These are phyloP conservation scores for Cucurbita argyrosperma DNA, from an alignment of 306 rosid genomes.

Conservation along the genomic window DNA sequence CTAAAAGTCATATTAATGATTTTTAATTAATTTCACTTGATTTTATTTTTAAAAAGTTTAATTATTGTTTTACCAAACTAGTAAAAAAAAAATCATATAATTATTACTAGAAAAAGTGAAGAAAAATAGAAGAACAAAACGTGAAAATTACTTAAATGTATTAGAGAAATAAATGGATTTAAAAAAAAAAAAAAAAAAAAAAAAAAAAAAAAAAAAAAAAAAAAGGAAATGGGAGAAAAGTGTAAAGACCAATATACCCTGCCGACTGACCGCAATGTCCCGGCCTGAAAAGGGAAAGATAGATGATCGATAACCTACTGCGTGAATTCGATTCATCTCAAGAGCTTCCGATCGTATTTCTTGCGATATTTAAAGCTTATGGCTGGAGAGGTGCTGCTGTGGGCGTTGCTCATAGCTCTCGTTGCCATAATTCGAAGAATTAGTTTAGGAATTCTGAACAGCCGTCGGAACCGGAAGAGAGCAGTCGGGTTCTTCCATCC, in stretches of 20 bases:
- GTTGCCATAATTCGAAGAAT: constrained; percentile 15
- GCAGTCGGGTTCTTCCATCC: constrained; percentile 93
- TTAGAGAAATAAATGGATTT: too few relatives aligned
- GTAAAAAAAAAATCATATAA: too few relatives aligned
- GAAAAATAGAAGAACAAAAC: too few relatives aligned
- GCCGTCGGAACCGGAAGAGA: constrained; percentile 31
- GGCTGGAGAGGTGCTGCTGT: background rate
- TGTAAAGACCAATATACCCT: background rate
- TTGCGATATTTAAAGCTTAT: background rate
- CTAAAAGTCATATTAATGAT: too few relatives aligned
- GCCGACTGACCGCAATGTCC: background rate
- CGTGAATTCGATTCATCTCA: background rate
- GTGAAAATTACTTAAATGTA: too few relatives aligned
- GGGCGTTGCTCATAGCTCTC: constrained; percentile 21
- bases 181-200: too few relatives aligned
- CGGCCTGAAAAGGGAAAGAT: background rate
- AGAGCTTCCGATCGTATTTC: background rate
- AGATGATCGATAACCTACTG: background rate
- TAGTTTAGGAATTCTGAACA: constrained; percentile 8
- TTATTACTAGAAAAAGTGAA: too few relatives aligned
- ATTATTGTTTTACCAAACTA: too few relatives aligned
- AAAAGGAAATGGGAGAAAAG: background rate
- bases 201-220: too few relatives aligned
- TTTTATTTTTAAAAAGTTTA: too few relatives aligned
- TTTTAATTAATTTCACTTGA: too few relatives aligned